Evolutionary conservation across 2,329 filamentous ascomycete genomes (phyloP).

Genomic region (Trichophyton mentagrophytes): DNA sequence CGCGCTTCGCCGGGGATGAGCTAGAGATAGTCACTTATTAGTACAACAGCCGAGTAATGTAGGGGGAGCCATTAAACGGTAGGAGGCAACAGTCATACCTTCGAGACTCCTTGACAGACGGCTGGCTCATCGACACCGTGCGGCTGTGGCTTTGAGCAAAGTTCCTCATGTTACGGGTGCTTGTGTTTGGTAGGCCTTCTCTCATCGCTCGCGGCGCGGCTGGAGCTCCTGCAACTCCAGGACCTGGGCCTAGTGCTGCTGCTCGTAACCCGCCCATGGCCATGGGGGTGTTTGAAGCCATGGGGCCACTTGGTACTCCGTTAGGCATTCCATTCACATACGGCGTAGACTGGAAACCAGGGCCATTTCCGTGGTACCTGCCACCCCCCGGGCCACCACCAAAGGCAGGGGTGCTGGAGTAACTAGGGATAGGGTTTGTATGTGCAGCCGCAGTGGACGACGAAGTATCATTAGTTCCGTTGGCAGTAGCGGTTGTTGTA

Average conservation of each 20-base stretch:
- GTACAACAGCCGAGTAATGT: background rate
- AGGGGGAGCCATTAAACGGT: background rate
- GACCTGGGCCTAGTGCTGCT: constrained; percentile 44
- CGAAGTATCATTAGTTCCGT: background rate
- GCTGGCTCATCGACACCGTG: background rate
- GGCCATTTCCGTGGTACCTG: constrained; percentile 11
- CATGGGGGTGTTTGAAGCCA: background rate
- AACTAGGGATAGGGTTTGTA: constrained; percentile 3
- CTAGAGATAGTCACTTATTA: background rate
- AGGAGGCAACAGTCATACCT: constrained; percentile 18
- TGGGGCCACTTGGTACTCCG: background rate
- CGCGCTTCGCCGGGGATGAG: background rate
- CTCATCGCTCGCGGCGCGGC: constrained; percentile 92
- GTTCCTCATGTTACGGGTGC: constrained; percentile 51
- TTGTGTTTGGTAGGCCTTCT: constrained; percentile 72
- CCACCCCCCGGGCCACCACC: background rate
- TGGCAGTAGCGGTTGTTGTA: background rate
- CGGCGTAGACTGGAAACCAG: background rate
- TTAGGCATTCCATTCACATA: background rate
- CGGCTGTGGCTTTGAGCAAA: constrained; percentile 16
- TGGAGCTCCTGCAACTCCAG: constrained; percentile 60
- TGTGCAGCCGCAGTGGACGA: background rate
- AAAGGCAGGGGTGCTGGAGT: background rate
- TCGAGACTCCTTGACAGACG: constrained; percentile 14
- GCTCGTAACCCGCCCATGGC: constrained; percentile 13